A percentile compares a stretch with the other conserved stretches of the same genome.
phyloP scores from a whole-genome alignment of 805 yeast genomes.

The Kodamaea neixiangensis region DNA sequence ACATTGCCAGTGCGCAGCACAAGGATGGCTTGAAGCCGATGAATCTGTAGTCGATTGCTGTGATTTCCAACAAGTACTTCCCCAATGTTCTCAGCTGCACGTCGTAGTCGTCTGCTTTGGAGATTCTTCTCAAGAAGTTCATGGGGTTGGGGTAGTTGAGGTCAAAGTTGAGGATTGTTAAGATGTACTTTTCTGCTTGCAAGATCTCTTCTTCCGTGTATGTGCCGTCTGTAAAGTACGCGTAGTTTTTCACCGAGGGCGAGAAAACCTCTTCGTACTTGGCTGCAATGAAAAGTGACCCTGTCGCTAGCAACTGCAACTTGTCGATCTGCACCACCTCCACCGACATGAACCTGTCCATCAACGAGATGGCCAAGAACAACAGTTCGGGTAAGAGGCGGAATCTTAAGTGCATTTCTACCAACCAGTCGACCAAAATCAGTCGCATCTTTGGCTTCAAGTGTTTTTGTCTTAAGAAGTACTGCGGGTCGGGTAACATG shows the following conservation, averaged over 20 bases:
- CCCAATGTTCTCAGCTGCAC: conserved; percentile 81
- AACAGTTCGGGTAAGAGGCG: conserved; percentile 84
- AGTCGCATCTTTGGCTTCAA: conserved; percentile 82
- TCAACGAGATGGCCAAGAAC: conserved; percentile 75
- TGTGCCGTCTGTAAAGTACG: conserved; percentile 86
- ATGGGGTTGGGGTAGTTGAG: conserved; percentile 86
- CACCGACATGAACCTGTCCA: conserved; percentile 82
- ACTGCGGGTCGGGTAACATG: conserved; percentile 74
- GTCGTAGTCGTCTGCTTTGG: conserved; percentile 90
- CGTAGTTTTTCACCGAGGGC: conserved; percentile 82
- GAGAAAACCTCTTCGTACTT: conserved; percentile 90
- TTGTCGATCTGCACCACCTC: conserved; percentile 76
- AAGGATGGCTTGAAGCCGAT: conserved; percentile 74
- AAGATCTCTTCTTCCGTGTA: conserved; percentile 78
- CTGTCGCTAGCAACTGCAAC: conserved; percentile 82
- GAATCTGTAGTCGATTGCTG: conserved; percentile 73
- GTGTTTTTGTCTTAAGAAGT: conserved; percentile 62
- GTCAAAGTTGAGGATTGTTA: conserved; percentile 71
- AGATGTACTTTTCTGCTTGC: conserved; percentile 77
- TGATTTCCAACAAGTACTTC: conserved; percentile 77
- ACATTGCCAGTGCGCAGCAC: conserved; percentile 88
- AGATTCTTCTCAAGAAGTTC: conserved; percentile 83
- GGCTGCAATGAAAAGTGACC: conserved; percentile 85
- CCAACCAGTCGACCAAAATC: conserved; percentile 90
- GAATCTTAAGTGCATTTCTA: conserved; percentile 83